Evolutionary conservation across 2,329 filamentous ascomycete species (phyloP), one percentile per base, ranked within the genome.

Genomic region (Arthroderma sp.): DNA sequence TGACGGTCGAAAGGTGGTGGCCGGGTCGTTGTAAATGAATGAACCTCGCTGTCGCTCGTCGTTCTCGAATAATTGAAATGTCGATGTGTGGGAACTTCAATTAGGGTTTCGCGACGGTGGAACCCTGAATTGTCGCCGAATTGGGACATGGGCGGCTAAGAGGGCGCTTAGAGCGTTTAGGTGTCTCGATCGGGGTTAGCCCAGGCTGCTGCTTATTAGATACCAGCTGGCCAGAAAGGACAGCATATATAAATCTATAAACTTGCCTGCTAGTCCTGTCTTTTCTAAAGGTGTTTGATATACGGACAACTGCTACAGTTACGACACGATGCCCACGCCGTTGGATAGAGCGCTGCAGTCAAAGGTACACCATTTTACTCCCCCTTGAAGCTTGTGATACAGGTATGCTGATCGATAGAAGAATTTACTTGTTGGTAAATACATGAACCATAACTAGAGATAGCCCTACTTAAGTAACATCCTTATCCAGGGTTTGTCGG

Each of bases 301-400:
- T 1, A 53, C 2, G 21, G 21, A 3, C 17, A 23, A 23, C 15
- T 4, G 17, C 2, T 9, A 54, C 4, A 33, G 8, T 17, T 35
- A 35, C n/a, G n/a, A 19, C 63, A 79, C 67, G 7, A 87, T 87
- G 85, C 83, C 84, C 54, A 89, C 85, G 58, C 77, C 79, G 31
- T 70, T 89, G 2, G 86, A 89, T 67, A 81, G 78, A 69, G 83
- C 81, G 8, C 74, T 88, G 73, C 84, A 79, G 64, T 88, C 85
- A 56, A 85, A 84, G 76, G 85, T 86, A 73, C n/a, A n/a, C 58
- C 38, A 7, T 31, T 4, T 7, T 23, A 15, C 9, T 15, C 31
- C n/a, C 21, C 17, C 8, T 23, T 28, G 28, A 21, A 41, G 11
- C 5, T 39, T 25, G 35, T 15, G 33, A 17, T 31, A 17, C 55